A percentile compares a stretch with the other conserved stretches of the same genome.
These are phyloP conservation scores for Graphilbum sp. DNA, from an alignment of 2,329 filamentous ascomycete genomes.

Conservation along the genomic window DNA sequence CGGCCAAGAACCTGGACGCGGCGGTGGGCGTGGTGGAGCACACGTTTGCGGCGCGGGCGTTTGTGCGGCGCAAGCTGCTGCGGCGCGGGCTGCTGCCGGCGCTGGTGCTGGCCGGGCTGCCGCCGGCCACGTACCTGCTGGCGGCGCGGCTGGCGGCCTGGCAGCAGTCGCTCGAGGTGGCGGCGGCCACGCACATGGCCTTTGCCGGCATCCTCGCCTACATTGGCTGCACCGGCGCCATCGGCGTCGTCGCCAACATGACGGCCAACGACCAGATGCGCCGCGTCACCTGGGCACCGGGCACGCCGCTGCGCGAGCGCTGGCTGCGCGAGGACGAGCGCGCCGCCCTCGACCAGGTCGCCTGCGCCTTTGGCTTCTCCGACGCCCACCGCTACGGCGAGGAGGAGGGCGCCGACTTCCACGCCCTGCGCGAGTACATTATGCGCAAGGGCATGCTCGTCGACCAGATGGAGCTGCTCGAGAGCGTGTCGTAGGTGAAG, in stretches of 20 bases:
- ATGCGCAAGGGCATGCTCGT: slow-evolving; percentile 75
- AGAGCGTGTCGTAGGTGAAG: slow-evolving; percentile 48
- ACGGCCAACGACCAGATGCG: slow-evolving; percentile 93
- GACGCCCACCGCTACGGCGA: slow-evolving; percentile 67
- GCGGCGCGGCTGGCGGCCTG: slow-evolving; percentile 49
- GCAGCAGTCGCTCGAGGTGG: slow-evolving; percentile 63
- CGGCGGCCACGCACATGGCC: slow-evolving; percentile 58
- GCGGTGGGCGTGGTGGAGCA: slow-evolving; percentile 61
- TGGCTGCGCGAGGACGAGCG: slow-evolving; percentile 88
- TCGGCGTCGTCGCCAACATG: slow-evolving; percentile 70
- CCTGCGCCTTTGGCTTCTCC: slow-evolving; percentile 81
- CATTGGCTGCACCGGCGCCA: slow-evolving; percentile 59
- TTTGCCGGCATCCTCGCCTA: slow-evolving; percentile 75
- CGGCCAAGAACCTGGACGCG: slow-evolving; percentile 59
- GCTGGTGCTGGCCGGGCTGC: slow-evolving; percentile 37
- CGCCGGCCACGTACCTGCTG: slow-evolving; percentile 52
- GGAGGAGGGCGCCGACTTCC: slow-evolving; percentile 84
- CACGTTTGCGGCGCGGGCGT: slow-evolving; percentile 51
- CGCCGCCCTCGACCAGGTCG: slow-evolving; percentile 70
- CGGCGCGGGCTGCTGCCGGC: slow-evolving; percentile 45
- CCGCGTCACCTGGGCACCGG: slow-evolving; percentile 76
- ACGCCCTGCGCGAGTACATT: slow-evolving; percentile 67
- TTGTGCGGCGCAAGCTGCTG: slow-evolving; percentile 49
- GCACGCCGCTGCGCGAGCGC: slow-evolving; percentile 61
- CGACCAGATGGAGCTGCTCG: slow-evolving; percentile 79